Evolutionary conservation across 257 asterid genomes (phyloP).

Genomic region (Ballota nigra): DNA sequence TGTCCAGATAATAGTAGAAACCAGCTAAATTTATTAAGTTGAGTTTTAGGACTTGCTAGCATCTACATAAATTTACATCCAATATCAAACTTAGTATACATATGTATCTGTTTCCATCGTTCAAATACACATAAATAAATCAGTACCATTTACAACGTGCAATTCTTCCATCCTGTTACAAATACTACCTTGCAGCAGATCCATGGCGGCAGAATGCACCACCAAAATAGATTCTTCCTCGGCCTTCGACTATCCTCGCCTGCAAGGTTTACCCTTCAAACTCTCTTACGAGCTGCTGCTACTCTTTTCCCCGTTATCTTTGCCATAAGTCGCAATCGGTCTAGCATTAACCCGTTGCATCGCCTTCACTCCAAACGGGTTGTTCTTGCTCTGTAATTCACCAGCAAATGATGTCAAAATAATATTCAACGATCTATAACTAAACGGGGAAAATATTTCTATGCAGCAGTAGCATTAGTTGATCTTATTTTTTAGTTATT

Average conservation of each 20-base stretch:
- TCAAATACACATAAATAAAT: constrained; percentile 33
- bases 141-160: constrained; percentile 10
- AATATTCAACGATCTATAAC: no score
- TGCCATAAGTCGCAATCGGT: constrained; percentile 24
- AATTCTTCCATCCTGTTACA: background rate
- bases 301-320: constrained; percentile 12
- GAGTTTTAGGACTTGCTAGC: background rate
- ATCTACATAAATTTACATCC: background rate
- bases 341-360: constrained; percentile 40
- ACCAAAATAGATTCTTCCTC: background rate
- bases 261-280: background rate
- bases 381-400: constrained; percentile 40
- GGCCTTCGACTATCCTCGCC: background rate
- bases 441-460: no score
- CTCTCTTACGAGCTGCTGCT: constrained; percentile 35
- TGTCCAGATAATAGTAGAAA: background rate
- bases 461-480: background rate
- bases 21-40: background rate
- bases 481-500: background rate
- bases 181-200: background rate
- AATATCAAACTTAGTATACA: constrained; percentile 6
- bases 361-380: constrained; percentile 51
- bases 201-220: constrained; percentile 8
- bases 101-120: constrained; percentile 10
- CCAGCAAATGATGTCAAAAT: background rate